Base-by-base conservation (phyloP, 352 stramenopile genomes). In the Phytopythium aichiense region DNA sequence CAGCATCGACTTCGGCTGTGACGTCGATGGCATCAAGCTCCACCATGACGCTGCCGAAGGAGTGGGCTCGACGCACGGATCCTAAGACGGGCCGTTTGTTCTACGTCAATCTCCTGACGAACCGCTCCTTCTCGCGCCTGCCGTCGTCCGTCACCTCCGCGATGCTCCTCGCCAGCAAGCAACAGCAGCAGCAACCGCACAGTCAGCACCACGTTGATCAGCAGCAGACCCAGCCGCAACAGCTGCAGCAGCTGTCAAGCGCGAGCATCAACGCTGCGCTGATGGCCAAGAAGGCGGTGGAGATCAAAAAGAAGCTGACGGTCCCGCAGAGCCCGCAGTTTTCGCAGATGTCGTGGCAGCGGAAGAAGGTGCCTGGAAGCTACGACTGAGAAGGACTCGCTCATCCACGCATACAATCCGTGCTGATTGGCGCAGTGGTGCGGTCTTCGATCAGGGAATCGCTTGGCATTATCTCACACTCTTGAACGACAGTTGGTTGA, bases 71-170 rank as follows among this genome's bases (percentile, higher is more conserved):
- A 1, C 83, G 83, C 30, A 89, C 83, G 18, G 83, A 94, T 54
- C 79, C 85, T 11, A 91, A 91, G 71, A 92, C 81, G 3, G 85
- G 83, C 0, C 79, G 85, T 7, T 62, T 92, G 22, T 94, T 88
- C 60, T 94, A 94, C 64, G 79, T 94, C 40, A 94, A 94, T 60
- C 73, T 94, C 16, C 54, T 92, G 49, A 91, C 79, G n/a, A 92
- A 92, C 64, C 89, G 89, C 59, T 79, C 80, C 48, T 92, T 91
- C 42, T 79, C 83, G 28, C 80, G 83, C 5, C 68, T 94, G n/a
- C 83, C 83, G 38, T 89, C 83, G n/a, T 83, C 77, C 1, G 83
- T 92, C 50, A 84, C 73, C 2, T 75, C 83, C 56, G 77, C 81
- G 5, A 91, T 92, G 73, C 65, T 89, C 15, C 84, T 81, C 48